phyloP scores from a whole-genome alignment of 2,329 filamentous ascomycete species.

The Stemphylium lycopersici region DNA sequence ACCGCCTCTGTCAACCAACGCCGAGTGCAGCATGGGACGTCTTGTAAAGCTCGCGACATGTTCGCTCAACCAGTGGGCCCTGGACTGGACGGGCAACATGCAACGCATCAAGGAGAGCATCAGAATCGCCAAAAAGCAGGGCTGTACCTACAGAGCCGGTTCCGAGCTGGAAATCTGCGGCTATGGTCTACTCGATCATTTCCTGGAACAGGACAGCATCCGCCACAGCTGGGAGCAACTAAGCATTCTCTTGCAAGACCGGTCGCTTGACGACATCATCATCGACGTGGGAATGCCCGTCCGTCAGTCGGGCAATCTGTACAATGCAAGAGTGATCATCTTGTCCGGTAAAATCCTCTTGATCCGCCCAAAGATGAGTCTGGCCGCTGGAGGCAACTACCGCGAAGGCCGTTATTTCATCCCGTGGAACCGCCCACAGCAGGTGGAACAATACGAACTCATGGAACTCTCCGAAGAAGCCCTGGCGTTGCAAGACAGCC shows the following conservation, averaged over 20 bases:
- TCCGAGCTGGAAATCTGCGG: slow-evolving; percentile 38
- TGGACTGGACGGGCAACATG: slow-evolving; percentile 61
- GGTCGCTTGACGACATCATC: slow-evolving; percentile 65
- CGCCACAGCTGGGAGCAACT: slow-evolving; percentile 62
- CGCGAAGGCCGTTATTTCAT: slow-evolving; percentile 50
- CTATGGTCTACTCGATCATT: slow-evolving; percentile 64
- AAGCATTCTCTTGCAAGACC: slow-evolving; percentile 64
- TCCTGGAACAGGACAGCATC: slow-evolving; percentile 29
- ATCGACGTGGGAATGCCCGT: slow-evolving; percentile 50
- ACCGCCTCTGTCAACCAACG: neutral
- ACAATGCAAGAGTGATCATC: slow-evolving; percentile 65
- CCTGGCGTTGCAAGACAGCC: slow-evolving; percentile 61
- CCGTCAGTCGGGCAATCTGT: slow-evolving; percentile 65
- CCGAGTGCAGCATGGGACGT: slow-evolving; percentile 19
- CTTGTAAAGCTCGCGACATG: slow-evolving; percentile 40
- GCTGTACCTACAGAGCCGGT: slow-evolving; percentile 2
- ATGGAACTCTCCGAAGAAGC: slow-evolving; percentile 49
- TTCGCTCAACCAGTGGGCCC: slow-evolving; percentile 37
- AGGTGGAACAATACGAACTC: slow-evolving; percentile 69
- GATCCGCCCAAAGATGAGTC: slow-evolving; percentile 73
- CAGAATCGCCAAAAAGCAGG: slow-evolving; percentile 1
- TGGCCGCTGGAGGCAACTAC: slow-evolving; percentile 72
- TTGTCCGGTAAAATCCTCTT: slow-evolving; percentile 71
- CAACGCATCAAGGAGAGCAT: slow-evolving; percentile 69
- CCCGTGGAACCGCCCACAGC: slow-evolving; percentile 45